Evolutionary conservation across 202 grass and related monocot species (phyloP), one percentile per base, ranked within the genome.

Genomic region (Carex sylvatica): DNA sequence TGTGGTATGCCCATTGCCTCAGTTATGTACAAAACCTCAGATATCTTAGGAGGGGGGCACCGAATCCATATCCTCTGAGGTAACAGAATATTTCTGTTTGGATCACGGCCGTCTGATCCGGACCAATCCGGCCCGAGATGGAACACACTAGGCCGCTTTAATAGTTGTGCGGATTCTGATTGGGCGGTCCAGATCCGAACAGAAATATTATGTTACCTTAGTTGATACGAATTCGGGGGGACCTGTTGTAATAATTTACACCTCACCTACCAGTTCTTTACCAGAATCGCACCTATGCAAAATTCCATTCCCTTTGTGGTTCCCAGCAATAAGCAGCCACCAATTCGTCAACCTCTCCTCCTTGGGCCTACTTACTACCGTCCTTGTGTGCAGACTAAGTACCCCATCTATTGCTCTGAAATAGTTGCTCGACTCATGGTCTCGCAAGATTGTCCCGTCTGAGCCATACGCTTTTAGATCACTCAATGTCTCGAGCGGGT

Each of bases 361-460:
- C 47, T 85, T 86, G 71, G 89, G 81, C 91, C 92, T 87, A 20
- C 80, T 78, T 9, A 87, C 85, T 51, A 75, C 68, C 14, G 0
- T 33, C 23, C 61, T 83, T 26, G 18, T 74, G 64, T 83, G 84
- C 64, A 78, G 28, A 86, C 74, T 92, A 22, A 91, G 68, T 75
- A 99, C 73, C 40, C 84, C 88, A 82, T 84, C 84, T 74, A 99
- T 86, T 82, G 93, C 89, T 88, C 86, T 88, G 63, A 91, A 92
- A 85, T 99, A 99, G 86, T 91, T 99, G 83, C 89, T 90, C 15
- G 93, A 99, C 83, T 99, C 97, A 70, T 99, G 97, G 86, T 99
- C 97, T 63, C 97, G 74, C 22, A 93, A 90, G 53, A 99, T 99
- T 38, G 97, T 89, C 23, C 96, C 96, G 7, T 86, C 88, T 1